phyloP scores from a whole-genome alignment of 495 filamentous ascomycete species.

The Neurospora intermedia region DNA sequence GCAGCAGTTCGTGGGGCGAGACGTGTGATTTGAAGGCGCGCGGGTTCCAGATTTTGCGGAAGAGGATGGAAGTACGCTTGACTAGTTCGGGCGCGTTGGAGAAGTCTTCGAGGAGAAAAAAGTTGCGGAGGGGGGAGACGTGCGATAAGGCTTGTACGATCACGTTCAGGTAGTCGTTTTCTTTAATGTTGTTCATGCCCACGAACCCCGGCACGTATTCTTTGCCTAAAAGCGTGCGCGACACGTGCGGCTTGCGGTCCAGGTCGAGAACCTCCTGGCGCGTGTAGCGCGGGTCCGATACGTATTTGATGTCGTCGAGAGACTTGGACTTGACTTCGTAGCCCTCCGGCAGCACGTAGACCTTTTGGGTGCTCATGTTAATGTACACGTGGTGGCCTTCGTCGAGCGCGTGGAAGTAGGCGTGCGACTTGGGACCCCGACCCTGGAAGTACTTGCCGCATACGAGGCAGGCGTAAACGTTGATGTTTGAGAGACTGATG shows the following conservation, averaged over 20 bases:
- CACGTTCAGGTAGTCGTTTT: slow-evolving; percentile 97
- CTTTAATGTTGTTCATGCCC: slow-evolving; percentile 99
- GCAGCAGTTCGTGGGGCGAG: slow-evolving; percentile 91
- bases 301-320: slow-evolving; percentile 96
- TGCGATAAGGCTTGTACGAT: slow-evolving; percentile 90
- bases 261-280: slow-evolving; percentile 68
- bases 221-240: slow-evolving; percentile 69
- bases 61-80: slow-evolving; percentile 77
- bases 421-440: slow-evolving; percentile 83
- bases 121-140: slow-evolving; percentile 83
- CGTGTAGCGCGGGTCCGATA: slow-evolving; percentile 82
- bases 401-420: slow-evolving; percentile 96
- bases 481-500: slow-evolving; percentile 89
- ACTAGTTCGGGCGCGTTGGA: slow-evolving; percentile 43
- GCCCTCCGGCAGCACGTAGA: slow-evolving; percentile 92
- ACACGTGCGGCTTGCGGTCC: slow-evolving; percentile 63
- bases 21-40: slow-evolving; percentile 95
- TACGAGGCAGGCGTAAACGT: slow-evolving; percentile 95
- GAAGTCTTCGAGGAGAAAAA: slow-evolving; percentile 76
- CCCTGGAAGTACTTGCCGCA: slow-evolving; percentile 98
- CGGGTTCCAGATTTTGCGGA: slow-evolving; percentile 97
- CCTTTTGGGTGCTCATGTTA: slow-evolving; percentile 90
- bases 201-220: slow-evolving; percentile 91
- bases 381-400: slow-evolving; percentile 93
- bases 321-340: slow-evolving; percentile 95